A percentile compares a stretch with the other conserved stretches of the same genome.
Conservation (phyloP, 371 early-diverging fungal species). For the Mortierella polycephala region DNA sequence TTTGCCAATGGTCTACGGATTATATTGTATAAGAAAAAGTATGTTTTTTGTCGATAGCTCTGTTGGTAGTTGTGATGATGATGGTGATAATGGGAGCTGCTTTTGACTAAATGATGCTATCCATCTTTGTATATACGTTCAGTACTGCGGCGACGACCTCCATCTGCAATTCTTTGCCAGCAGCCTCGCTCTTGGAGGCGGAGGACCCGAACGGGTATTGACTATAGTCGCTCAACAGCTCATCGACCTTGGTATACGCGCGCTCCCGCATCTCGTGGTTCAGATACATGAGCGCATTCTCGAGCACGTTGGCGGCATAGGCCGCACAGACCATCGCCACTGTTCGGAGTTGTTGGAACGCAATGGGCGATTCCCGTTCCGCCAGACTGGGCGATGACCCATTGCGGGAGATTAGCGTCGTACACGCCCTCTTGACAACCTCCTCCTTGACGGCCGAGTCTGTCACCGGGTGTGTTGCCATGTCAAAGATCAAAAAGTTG, state of each 20-base stretch:
- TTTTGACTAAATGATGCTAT: slow-evolving; percentile 71
- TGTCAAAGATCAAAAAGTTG: slow-evolving; percentile 94
- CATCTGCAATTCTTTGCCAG: slow-evolving; percentile 67
- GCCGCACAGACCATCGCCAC: slow-evolving; percentile 93
- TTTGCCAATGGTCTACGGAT: neutral
- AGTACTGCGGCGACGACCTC: slow-evolving; percentile 85
- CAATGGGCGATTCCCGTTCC: slow-evolving; percentile 55
- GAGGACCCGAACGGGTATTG: slow-evolving; percentile 76
- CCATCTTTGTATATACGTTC: slow-evolving; percentile 89
- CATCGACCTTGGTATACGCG: slow-evolving; percentile 89
- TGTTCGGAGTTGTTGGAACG: slow-evolving; percentile 69
- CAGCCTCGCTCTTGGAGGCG: slow-evolving; percentile 64
- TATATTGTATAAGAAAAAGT: neutral
- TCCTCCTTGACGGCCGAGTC: slow-evolving; percentile 88
- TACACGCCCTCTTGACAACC: slow-evolving; percentile 82
- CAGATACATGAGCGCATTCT: slow-evolving; percentile 89
- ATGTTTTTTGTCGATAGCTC: neutral
- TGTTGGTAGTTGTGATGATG: too few relatives aligned
- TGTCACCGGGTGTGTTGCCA: slow-evolving; percentile 94
- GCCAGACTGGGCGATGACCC: slow-evolving; percentile 56
- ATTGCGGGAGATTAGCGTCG: slow-evolving; percentile 70
- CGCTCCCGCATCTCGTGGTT: slow-evolving; percentile 88
- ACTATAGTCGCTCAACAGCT: slow-evolving; percentile 87
- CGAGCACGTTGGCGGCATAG: slow-evolving; percentile 95
- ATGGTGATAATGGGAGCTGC: too few relatives aligned